These are phyloP conservation scores for Teratosphaeriaceae sp. DNA, from an alignment of 2,329 filamentous ascomycete species.

Conservation along the genomic window DNA sequence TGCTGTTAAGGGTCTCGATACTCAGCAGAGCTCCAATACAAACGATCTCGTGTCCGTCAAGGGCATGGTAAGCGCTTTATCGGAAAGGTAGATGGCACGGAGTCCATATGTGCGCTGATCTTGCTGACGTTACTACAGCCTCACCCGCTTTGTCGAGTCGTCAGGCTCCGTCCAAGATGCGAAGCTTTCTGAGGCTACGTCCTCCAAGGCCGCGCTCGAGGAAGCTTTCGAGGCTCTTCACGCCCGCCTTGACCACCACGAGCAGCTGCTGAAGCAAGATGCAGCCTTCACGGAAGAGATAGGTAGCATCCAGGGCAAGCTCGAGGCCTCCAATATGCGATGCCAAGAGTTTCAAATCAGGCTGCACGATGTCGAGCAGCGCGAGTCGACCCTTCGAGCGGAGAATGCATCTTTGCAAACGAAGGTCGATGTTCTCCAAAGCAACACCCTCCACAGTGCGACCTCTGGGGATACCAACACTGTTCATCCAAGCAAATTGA, in stretches of 20 bases:
- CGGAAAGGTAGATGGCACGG: constrained; percentile 10
- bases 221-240: constrained; percentile 15
- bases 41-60: constrained; percentile 17
- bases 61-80: constrained; percentile 12
- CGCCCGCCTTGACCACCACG: constrained; percentile 11
- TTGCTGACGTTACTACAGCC: neutral
- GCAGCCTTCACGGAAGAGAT: constrained; percentile 13
- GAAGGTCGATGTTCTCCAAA: constrained; percentile 4
- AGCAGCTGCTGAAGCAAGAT: constrained; percentile 14
- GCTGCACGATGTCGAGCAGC: constrained; percentile 3
- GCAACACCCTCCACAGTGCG: no score
- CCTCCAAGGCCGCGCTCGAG: constrained; percentile 10
- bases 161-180: neutral
- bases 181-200: neutral
- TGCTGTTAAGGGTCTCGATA: constrained; percentile 14
- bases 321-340: constrained; percentile 7
- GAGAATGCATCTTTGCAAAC: constrained; percentile 7
- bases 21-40: constrained; percentile 11
- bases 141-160: neutral
- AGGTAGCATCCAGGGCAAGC: constrained; percentile 11
- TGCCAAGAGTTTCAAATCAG: constrained; percentile 5
- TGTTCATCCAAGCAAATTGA: constrained; percentile 2
- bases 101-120: neutral
- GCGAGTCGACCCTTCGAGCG: constrained; percentile 7
- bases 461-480: neutral